Evolutionary conservation across 495 filamentous ascomycete species (phyloP).

Genomic region (Lasiosphaeria ovina): DNA sequence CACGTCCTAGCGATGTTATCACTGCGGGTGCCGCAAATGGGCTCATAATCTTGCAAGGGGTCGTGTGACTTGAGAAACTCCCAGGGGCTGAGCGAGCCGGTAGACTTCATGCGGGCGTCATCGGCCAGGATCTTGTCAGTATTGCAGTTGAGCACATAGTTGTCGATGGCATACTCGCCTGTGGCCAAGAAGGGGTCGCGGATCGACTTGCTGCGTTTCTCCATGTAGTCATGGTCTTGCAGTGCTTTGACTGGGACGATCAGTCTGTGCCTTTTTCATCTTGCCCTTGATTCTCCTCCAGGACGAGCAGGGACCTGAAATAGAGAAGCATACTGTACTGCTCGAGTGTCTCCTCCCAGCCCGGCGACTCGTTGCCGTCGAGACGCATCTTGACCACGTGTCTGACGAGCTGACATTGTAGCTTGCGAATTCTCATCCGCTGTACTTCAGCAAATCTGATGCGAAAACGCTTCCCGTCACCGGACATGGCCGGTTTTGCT

Average conservation of each 20-base stretch:
- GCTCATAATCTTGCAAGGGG: too few relatives aligned
- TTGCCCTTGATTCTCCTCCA: background rate
- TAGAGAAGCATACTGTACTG: constrained; percentile 2
- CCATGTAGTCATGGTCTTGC: constrained; percentile 3
- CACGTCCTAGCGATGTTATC: background rate
- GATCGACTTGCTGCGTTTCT: background rate
- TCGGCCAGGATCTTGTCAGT: background rate
- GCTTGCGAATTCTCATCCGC: constrained; percentile 2
- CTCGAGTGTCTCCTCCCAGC: constrained; percentile 1
- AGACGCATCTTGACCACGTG: background rate
- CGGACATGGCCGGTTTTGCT: background rate
- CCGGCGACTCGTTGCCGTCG: background rate
- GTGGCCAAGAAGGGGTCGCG: background rate
- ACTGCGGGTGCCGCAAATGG: background rate
- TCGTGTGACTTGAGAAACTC: background rate
- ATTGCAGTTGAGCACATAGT: background rate
- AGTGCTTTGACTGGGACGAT: background rate
- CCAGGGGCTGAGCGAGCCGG: background rate
- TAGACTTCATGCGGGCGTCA: background rate
- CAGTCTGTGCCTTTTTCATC: background rate
- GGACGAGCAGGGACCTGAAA: background rate
- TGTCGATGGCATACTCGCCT: background rate
- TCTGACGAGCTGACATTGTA: background rate
- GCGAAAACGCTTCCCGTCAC: background rate
- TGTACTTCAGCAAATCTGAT: constrained; percentile 5